Conservation (phyloP, 2,329 filamentous ascomycete species). For the Aspergillus fijiensis region DNA sequence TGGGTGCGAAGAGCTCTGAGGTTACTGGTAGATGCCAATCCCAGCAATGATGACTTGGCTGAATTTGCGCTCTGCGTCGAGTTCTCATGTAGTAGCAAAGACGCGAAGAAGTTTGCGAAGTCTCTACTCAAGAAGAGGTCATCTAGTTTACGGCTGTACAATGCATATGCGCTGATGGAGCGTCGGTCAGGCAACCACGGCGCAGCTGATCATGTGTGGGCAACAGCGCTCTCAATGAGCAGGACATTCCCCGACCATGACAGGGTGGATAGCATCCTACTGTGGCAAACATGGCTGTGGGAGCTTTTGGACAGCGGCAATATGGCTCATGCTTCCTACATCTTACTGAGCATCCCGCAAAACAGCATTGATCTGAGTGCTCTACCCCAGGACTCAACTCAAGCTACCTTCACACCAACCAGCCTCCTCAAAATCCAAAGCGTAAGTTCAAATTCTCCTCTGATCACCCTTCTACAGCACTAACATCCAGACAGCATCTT, state of each 20-base stretch:
- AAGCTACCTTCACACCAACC: slow-evolving; percentile 28
- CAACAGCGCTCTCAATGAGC: slow-evolving; percentile 64
- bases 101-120: slow-evolving; percentile 70
- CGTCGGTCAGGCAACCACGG: slow-evolving; percentile 56
- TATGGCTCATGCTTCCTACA: slow-evolving; percentile 34
- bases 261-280: slow-evolving; percentile 41
- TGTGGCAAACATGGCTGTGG: slow-evolving; percentile 68
- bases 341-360: slow-evolving; percentile 43
- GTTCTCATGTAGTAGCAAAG: slow-evolving; percentile 53
- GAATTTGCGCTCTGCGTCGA: slow-evolving; percentile 71
- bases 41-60: slow-evolving; percentile 56
- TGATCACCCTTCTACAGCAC: slow-evolving; percentile 19
- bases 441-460: slow-evolving; percentile 31
- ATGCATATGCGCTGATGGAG: slow-evolving; percentile 75
- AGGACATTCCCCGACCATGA: slow-evolving; percentile 38
- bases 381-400: slow-evolving; percentile 21
- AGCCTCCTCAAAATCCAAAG: slow-evolving; percentile 40
- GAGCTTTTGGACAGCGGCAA: slow-evolving; percentile 56
- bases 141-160: slow-evolving; percentile 68
- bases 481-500: slow-evolving; percentile 57
- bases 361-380: slow-evolving; percentile 34
- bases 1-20: slow-evolving; percentile 58
- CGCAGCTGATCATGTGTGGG: slow-evolving; percentile 64
- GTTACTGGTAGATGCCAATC: slow-evolving; percentile 51
- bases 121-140: slow-evolving; percentile 67